Percentiles rank a stretch among this genome's conserved stretches.
Conservation (phyloP, 2,329 filamentous ascomycete species). For the Pseudocercospora vitis region DNA sequence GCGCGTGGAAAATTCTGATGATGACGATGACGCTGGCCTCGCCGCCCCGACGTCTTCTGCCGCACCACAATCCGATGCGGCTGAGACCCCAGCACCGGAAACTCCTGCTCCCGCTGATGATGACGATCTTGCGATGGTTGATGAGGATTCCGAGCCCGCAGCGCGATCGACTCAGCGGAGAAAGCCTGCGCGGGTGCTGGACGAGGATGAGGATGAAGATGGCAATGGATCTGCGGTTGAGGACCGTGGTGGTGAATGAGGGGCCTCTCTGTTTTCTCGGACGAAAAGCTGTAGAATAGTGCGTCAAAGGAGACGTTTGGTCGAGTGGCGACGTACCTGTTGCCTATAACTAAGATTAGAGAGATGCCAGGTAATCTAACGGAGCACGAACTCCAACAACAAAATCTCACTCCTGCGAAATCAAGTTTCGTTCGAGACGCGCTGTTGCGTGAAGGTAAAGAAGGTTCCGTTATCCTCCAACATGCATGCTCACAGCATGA, state of each 20-base stretch:
- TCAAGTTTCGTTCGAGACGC: too few species aligned
- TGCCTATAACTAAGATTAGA: too few species aligned
- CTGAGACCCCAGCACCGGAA: conserved; percentile 27
- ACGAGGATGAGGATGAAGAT: conserved; percentile 40
- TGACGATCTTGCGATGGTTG: conserved; percentile 24
- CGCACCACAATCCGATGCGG: conserved; percentile 32
- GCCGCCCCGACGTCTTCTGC: conserved; percentile 23
- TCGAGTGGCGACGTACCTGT: too few species aligned
- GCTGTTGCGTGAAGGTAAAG: too few species aligned
- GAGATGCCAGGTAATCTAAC: too few species aligned
- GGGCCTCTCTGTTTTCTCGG: too few species aligned
- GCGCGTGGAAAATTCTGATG: conserved; percentile 75
- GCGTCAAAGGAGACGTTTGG: too few species aligned
- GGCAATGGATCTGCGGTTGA: conserved; percentile 26
- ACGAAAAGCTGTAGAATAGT: too few species aligned
- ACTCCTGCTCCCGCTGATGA: conserved; percentile 25
- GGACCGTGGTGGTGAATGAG: conserved; percentile 14
- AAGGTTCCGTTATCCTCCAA: too few species aligned
- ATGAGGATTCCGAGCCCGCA: conserved; percentile 33
- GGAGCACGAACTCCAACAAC: too few species aligned
- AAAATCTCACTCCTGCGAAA: too few species aligned
- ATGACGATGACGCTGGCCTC: conserved; percentile 46
- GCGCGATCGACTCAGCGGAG: conserved; percentile 26
- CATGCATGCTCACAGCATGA: too few species aligned
- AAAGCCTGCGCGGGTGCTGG: conserved; percentile 36